Evolutionary conservation across 805 yeast species (phyloP), one percentile per base, ranked within the genome.

Genomic region (Komagataella phaffii): DNA sequence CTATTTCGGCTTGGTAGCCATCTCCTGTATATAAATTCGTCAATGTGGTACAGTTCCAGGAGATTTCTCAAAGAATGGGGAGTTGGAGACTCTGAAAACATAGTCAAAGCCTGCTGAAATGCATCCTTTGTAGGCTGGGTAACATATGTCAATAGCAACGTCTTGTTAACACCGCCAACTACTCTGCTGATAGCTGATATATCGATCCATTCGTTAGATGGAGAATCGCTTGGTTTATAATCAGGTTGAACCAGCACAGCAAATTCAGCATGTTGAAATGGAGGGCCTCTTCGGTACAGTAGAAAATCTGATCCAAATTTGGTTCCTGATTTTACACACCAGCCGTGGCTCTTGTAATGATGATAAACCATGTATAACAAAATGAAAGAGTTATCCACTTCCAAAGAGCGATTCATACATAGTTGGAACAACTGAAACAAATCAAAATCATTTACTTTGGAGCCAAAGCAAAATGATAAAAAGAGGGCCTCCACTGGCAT

Each of bases 311-410:
- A 77, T 2, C 96, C 96, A 64, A 93, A 93, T 64, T 93, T 93
- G 52, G 89, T 77, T 0, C 98, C 99, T 0, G 90, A 79, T 53
- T 95, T 74, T 2, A 84, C 93, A 70, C 97, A 91, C 97, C 98
- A 93, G 0, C 97, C 97, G 23, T 79, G 73, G 0, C 96, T 82
- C 50, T 95, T 74, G 66, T 81, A 90, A 63, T 91, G 89, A 61
- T 88, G 95, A 60, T 90, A 91, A 1, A 78, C 90, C 4, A 80
- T 81, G 59, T 85, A 91, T 48, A 76, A 73, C 1, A 73, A 55
- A 2, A 85, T 58, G 54, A 83, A 79, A 23, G 59, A 53, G 48
- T 64, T 69, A 53, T 58, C 70, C 46, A 64, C 65, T 46, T 52
- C 47, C 12, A 45, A 3, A 45, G 24, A 21, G 23, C 7, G 21